These are phyloP conservation scores for Sutorius australiensis DNA, from an alignment of 768 basidiomycete genomes.

Conservation along the genomic window DNA sequence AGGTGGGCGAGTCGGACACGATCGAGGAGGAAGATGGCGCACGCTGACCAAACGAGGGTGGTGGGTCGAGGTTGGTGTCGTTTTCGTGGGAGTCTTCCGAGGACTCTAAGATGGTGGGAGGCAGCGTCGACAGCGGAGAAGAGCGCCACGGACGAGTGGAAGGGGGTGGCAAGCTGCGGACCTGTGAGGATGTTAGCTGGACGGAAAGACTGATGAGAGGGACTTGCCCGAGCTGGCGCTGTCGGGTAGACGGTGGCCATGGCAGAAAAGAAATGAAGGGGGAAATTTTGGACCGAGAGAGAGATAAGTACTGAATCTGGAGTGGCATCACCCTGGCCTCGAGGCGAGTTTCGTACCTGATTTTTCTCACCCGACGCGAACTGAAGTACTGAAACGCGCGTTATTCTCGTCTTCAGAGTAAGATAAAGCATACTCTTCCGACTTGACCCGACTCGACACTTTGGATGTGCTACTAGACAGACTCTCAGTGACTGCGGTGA, in stretches of 20 bases:
- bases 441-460: no score
- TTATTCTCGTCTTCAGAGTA: no score
- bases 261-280: neutral
- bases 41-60: neutral
- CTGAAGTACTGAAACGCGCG: no score
- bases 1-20: constrained; percentile 12
- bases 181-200: neutral
- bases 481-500: no score
- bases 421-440: no score
- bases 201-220: neutral
- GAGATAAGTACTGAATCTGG: constrained; percentile 3
- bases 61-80: neutral
- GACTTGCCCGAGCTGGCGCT: constrained; percentile 13
- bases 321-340: neutral
- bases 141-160: constrained; percentile 29
- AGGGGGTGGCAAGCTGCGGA: constrained; percentile 9
- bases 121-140: constrained; percentile 28
- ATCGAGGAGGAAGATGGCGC: constrained; percentile 17
- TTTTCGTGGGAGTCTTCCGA: constrained; percentile 19
- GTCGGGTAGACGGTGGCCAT: constrained; percentile 10
- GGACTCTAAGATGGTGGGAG: constrained; percentile 21
- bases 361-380: no score
- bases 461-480: no score
- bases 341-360: no score
- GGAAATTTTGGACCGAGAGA: neutral